Base-by-base conservation (phyloP, 768 basidiomycete species). In the Rickenella mellea region DNA sequence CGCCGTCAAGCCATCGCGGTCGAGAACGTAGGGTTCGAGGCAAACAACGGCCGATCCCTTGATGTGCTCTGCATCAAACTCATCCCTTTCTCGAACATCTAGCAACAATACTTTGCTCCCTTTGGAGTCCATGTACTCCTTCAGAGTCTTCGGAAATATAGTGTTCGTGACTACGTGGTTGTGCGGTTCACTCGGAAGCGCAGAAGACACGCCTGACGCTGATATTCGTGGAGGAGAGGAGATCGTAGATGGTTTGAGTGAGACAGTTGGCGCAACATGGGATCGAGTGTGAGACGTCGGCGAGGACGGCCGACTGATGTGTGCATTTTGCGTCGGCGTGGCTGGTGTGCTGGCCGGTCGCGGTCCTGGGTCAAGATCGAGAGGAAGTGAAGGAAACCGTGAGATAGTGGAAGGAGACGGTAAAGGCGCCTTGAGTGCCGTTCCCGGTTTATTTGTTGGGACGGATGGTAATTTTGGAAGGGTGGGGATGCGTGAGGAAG, bases 21-120 rank as follows among this genome's bases (percentile, higher is more conserved):
- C 52, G 17, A 90, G 68, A 4, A 94, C 76, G 1, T 71, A 71
- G 5, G 92, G 90, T 60, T 97, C 92, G 17, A 96, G 69, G 60
- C 90, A 93, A 1, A 91, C 79, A 2, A 84, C 70, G 6, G 81
- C 74, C 47, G 76, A 67, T 3, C 66, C 71, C 42, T 69, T 74
- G 44, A 96, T 83, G 46, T 83, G 79, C 41, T 81, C 87, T 14
- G 54, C 62, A 47, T 89, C 78, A 52, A 85, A 93, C 37, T 85
- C 83, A 8, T 73, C 78, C 24, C 88, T 71, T 14, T 75, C 69
- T n/a, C 93, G 73, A 15, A 92, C 76, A 57, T 96, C 93, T 15
- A 97, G 70, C 11, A 96, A 51, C 1, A 97, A 68, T 3, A 89
- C 74, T 40, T 76, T 74, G 42, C 68, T 52, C n/a, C 63, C 59